Percentiles rank a stretch among this genome's conserved stretches.
These are phyloP conservation scores for Discostella stelligera DNA, from an alignment of 352 stramenopile genomes.

Conservation along the genomic window DNA sequence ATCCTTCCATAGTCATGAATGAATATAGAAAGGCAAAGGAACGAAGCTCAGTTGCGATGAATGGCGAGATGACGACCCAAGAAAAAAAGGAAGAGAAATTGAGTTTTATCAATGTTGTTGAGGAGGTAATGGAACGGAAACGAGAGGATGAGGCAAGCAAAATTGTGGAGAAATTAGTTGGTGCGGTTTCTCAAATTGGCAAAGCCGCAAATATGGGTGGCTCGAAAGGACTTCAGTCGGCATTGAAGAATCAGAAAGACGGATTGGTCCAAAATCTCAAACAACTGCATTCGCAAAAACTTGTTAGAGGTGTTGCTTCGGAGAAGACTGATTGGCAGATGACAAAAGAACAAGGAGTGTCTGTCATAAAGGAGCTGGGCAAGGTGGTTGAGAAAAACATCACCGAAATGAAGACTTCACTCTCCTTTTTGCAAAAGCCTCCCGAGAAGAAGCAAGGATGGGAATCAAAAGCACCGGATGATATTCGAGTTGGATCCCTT, in stretches of 20 bases:
- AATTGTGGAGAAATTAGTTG: conserved; percentile 68
- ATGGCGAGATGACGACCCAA: conserved; percentile 13
- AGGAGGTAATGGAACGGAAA: conserved; percentile 36
- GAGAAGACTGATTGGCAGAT: conserved; percentile 12
- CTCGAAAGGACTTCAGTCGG: conserved; percentile 40
- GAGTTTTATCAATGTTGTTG: conserved; percentile 20
- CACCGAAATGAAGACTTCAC: conserved; percentile 44
- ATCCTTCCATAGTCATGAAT: conserved; percentile 40
- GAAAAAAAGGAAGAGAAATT: conserved; percentile 31
- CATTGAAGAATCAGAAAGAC: conserved; percentile 61
- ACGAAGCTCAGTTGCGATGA: background rate
- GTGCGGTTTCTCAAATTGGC: conserved; percentile 62
- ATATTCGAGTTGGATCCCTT: conserved; percentile 65
- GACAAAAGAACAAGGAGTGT: conserved; percentile 56
- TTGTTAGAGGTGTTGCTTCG: background rate
- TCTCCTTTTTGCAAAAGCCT: conserved; percentile 43
- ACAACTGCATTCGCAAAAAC: conserved; percentile 41
- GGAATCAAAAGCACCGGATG: conserved; percentile 37
- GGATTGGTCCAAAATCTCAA: conserved; percentile 61
- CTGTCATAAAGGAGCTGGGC: conserved; percentile 61
- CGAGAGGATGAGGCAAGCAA: conserved; percentile 55
- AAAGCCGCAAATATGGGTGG: conserved; percentile 60
- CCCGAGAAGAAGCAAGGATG: conserved; percentile 44
- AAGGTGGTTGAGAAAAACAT: conserved; percentile 68
- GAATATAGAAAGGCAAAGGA: conserved; percentile 31